A percentile compares a stretch with the other conserved stretches of the same genome.
These are phyloP conservation scores for Coemansia sp. DNA, from an alignment of 192 early-diverging fungal species.

Conservation along the genomic window DNA sequence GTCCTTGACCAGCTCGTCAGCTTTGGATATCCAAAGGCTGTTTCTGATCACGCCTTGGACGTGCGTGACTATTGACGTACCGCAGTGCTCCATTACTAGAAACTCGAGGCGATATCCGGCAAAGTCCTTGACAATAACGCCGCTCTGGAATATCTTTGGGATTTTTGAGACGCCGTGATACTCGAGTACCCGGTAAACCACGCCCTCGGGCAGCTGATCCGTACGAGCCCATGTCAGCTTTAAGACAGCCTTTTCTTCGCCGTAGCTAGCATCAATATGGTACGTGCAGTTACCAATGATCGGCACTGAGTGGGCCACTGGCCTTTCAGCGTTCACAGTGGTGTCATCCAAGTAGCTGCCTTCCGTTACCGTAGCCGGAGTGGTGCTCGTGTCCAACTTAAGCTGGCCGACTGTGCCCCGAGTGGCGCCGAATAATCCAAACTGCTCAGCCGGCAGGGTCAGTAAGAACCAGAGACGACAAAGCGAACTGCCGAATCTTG, in stretches of 20 bases:
- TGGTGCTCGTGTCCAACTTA: too few species aligned
- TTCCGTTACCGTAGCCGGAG: too few species aligned
- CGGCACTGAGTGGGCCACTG: too few species aligned
- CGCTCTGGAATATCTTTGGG: slow-evolving; percentile 14
- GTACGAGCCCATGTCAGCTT: slow-evolving; percentile 14
- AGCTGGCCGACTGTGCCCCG: too few species aligned
- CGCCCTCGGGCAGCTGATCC: slow-evolving; percentile 8
- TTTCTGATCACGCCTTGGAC: neutral
- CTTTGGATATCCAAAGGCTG: too few species aligned
- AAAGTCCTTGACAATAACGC: slow-evolving; percentile 10
- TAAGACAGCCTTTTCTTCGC: neutral
- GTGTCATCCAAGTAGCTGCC: too few species aligned
- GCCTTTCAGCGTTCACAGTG: too few species aligned
- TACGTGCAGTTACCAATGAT: neutral
- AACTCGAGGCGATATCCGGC: slow-evolving; percentile 18
- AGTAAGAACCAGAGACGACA: neutral
- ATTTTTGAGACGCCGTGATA: neutral
- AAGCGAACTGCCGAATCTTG: neutral
- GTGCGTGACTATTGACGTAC: neutral
- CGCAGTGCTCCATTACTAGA: slow-evolving; percentile 20
- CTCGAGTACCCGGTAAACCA: slow-evolving; percentile 9
- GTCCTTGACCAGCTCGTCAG: too few species aligned
- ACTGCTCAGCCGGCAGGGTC: neutral
- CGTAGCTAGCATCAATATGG: neutral
- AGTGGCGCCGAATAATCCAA: neutral